These are phyloP conservation scores for Russula abietina DNA, from an alignment of 768 basidiomycete species.

Conservation along the genomic window DNA sequence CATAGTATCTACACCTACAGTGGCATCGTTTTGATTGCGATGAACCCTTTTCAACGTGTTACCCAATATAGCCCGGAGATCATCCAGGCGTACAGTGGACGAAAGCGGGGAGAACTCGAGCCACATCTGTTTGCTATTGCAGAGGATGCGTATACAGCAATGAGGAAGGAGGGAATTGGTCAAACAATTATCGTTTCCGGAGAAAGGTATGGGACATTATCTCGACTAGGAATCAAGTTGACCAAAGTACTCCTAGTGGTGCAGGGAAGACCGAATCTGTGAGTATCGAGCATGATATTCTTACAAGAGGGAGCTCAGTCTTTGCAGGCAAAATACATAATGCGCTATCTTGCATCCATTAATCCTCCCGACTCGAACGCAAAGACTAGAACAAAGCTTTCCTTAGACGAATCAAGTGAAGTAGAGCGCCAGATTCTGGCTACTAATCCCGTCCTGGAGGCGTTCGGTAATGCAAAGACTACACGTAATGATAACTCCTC, in stretches of 20 bases:
- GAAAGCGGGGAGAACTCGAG: slow-evolving; percentile 89
- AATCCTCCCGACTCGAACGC: slow-evolving; percentile 68
- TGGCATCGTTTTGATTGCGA: slow-evolving; percentile 96
- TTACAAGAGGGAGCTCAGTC: slow-evolving; percentile 9
- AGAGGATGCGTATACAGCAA: slow-evolving; percentile 97
- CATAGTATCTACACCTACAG: slow-evolving; percentile 99
- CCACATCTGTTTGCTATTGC: slow-evolving; percentile 99
- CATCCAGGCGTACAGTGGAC: slow-evolving; percentile 92
- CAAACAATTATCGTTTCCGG: slow-evolving; percentile 99
- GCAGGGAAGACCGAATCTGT: slow-evolving; percentile 99
- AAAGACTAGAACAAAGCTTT: slow-evolving; percentile 62
- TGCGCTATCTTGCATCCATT: slow-evolving; percentile 97
- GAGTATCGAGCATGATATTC: slow-evolving; percentile 28
- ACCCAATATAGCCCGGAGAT: slow-evolving; percentile 95
- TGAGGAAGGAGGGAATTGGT: slow-evolving; percentile 89
- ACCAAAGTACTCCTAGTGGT: slow-evolving; percentile 54
- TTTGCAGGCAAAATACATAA: slow-evolving; percentile 90
- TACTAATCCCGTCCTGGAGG: slow-evolving; percentile 98
- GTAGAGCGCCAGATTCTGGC: slow-evolving; percentile 96
- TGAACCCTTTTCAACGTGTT: slow-evolving; percentile 98
- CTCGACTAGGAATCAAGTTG: slow-evolving; percentile 20
- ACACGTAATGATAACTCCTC: slow-evolving; percentile 99
- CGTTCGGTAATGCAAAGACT: slow-evolving; percentile 99
- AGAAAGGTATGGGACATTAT: slow-evolving; percentile 62
- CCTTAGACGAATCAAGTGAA: slow-evolving; percentile 83